Evolutionary conservation across 2,329 filamentous ascomycete species (phyloP).

Genomic region (Drechslera avenae): DNA sequence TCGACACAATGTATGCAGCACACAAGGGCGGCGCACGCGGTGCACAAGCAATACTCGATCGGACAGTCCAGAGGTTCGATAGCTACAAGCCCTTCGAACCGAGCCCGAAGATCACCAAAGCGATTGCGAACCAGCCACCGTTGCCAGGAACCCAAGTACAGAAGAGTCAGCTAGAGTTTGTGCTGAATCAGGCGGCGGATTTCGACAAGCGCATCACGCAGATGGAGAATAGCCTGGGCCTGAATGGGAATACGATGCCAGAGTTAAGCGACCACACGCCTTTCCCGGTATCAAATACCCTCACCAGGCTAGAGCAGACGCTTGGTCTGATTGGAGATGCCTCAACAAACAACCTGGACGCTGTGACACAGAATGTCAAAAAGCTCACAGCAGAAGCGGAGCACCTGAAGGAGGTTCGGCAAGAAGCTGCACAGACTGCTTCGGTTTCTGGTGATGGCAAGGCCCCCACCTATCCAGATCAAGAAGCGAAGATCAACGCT

Average conservation of each 20-base stretch:
- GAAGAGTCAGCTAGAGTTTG: constrained; percentile 56
- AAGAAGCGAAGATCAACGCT: constrained; percentile 85
- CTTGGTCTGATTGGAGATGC: constrained; percentile 75
- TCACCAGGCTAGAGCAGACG: constrained; percentile 81
- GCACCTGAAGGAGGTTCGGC: constrained; percentile 63
- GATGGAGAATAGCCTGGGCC: constrained; percentile 80
- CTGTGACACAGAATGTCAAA: constrained; percentile 70
- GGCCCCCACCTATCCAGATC: constrained; percentile 62
- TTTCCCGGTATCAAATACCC: constrained; percentile 76
- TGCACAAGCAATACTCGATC: constrained; percentile 44
- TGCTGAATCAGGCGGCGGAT: constrained; percentile 79
- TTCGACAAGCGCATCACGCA: constrained; percentile 82
- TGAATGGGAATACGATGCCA: constrained; percentile 71
- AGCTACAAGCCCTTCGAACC: constrained; percentile 38
- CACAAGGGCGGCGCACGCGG: constrained; percentile 44
- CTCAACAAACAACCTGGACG: constrained; percentile 73
- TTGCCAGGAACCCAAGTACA: constrained; percentile 43
- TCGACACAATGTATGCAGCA: constrained; percentile 66
- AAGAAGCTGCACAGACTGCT: constrained; percentile 29
- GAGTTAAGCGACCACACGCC: constrained; percentile 59
- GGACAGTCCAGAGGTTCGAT: constrained; percentile 44
- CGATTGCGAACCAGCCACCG: constrained; percentile 39
- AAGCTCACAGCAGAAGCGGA: constrained; percentile 75
- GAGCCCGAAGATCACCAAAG: constrained; percentile 31
- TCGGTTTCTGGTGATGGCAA: constrained; percentile 17